These are phyloP conservation scores for Hypoxylon sp. DNA, from an alignment of 2,329 filamentous ascomycete genomes.

Conservation along the genomic window DNA sequence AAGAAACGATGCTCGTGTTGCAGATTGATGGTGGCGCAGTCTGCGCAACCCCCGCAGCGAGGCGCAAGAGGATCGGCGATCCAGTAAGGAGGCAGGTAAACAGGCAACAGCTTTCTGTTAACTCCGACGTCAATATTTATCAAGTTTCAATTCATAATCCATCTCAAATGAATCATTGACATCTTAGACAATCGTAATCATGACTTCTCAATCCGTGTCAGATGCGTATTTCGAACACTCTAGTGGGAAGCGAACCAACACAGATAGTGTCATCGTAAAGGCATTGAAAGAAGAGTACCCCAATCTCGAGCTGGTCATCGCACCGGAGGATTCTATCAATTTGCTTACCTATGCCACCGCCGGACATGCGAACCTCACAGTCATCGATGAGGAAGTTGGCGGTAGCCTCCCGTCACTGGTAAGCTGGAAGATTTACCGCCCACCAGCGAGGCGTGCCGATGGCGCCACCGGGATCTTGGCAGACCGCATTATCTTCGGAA, in stretches of 20 bases:
- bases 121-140: background rate
- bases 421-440: conserved; percentile 51
- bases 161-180: background rate
- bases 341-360: conserved; percentile 54
- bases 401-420: conserved; percentile 49
- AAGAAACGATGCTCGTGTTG: conserved; percentile 6
- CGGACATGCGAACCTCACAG: conserved; percentile 49
- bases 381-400: conserved; percentile 42
- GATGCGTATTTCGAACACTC: conserved; percentile 53
- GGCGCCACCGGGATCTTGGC: conserved; percentile 49
- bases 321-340: conserved; percentile 46
- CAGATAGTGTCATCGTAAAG: conserved; percentile 53
- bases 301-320: conserved; percentile 52
- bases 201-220: conserved; percentile 21
- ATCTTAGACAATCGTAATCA: conserved; percentile 1
- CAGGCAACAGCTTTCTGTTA: conserved; percentile 5
- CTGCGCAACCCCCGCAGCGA: background rate
- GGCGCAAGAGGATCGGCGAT: conserved; percentile 8
- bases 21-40: conserved; percentile 5
- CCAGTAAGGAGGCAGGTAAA: background rate
- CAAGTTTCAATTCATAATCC: background rate
- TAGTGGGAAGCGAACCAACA: conserved; percentile 52
- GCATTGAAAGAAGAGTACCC: conserved; percentile 56
- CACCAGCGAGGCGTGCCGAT: conserved; percentile 53
- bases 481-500: conserved; percentile 49